These are phyloP conservation scores for Gnetum montanum DNA, from an alignment of 75 land plant genomes.

Conservation along the genomic window DNA sequence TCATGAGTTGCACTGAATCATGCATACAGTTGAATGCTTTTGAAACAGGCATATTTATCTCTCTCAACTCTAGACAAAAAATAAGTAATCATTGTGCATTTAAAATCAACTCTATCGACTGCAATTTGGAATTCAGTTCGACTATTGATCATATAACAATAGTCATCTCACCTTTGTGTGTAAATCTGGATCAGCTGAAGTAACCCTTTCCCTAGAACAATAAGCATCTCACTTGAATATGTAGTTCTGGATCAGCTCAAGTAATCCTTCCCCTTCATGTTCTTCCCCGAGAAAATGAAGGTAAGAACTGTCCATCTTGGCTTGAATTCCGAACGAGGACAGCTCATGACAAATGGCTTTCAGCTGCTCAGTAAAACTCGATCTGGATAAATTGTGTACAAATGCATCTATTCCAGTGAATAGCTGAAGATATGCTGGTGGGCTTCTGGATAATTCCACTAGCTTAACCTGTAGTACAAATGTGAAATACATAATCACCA, in stretches of 20 bases:
- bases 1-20: too few relatives aligned
- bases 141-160: too few relatives aligned
- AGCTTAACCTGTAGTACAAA: conserved; percentile 56
- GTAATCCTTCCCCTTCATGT: conserved; percentile 19
- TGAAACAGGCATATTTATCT: too few relatives aligned
- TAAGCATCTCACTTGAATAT: too few relatives aligned
- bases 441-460: conserved; percentile 73
- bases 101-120: too few relatives aligned
- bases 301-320: conserved; percentile 73
- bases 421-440: conserved; percentile 49
- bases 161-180: too few relatives aligned
- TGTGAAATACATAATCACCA: not conserved
- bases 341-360: conserved; percentile 48
- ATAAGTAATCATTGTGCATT: too few relatives aligned
- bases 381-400: conserved; percentile 9
- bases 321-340: conserved; percentile 58
- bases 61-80: too few relatives aligned
- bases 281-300: conserved; percentile 45
- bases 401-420: conserved; percentile 46
- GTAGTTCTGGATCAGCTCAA: conserved; percentile 42
- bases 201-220: too few relatives aligned
- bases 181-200: too few relatives aligned
- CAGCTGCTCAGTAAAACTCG: conserved; percentile 24
- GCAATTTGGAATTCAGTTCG: too few relatives aligned
- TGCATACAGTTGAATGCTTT: too few relatives aligned